phyloP scores from a whole-genome alignment of 2,329 filamentous ascomycete species.

The Calonectria ilicicola region DNA sequence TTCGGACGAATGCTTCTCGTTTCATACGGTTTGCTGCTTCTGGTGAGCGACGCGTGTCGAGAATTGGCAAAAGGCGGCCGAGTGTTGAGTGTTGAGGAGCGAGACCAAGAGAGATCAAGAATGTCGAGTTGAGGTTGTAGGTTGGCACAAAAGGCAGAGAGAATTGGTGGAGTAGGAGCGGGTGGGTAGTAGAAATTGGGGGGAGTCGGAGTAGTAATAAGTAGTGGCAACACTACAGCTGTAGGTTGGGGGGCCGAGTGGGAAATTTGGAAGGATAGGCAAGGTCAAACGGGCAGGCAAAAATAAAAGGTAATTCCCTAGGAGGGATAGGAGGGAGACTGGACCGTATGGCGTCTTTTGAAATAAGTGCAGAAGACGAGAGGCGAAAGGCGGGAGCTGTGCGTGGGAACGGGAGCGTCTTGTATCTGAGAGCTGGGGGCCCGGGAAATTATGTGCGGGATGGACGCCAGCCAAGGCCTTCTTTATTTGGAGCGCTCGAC shows the following conservation, averaged over 20 bases:
- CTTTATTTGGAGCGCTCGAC: slow-evolving; percentile 38
- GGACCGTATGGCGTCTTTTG: slow-evolving; percentile 18
- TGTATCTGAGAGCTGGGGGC: slow-evolving; percentile 36
- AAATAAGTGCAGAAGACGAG: slow-evolving; percentile 14
- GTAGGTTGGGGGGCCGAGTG: slow-evolving; percentile 33
- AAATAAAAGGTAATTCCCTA: slow-evolving; percentile 38
- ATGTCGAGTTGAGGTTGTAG: slow-evolving; percentile 30
- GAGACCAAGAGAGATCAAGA: slow-evolving; percentile 26
- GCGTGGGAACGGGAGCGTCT: slow-evolving; percentile 29
- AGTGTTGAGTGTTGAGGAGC: slow-evolving; percentile 21
- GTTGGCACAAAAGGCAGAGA: slow-evolving; percentile 37
- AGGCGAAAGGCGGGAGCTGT: slow-evolving; percentile 33
- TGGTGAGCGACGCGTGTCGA: background rate
- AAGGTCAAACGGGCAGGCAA: slow-evolving; percentile 22
- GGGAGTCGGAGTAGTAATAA: slow-evolving; percentile 44
- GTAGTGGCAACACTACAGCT: slow-evolving; percentile 20
- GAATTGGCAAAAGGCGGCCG: background rate
- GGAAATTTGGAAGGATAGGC: slow-evolving; percentile 26
- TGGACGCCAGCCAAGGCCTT: slow-evolving; percentile 38
- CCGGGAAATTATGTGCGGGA: slow-evolving; percentile 45
- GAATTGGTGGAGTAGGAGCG: slow-evolving; percentile 42
- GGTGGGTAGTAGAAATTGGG: slow-evolving; percentile 40
- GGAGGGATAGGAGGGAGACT: slow-evolving; percentile 22
- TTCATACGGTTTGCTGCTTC: background rate
- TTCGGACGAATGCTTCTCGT: background rate